Percentiles rank a stretch among this genome's conserved stretches.
These are phyloP conservation scores for Ilyonectria sp. DNA, from an alignment of 2,329 filamentous ascomycete genomes.

Conservation along the genomic window DNA sequence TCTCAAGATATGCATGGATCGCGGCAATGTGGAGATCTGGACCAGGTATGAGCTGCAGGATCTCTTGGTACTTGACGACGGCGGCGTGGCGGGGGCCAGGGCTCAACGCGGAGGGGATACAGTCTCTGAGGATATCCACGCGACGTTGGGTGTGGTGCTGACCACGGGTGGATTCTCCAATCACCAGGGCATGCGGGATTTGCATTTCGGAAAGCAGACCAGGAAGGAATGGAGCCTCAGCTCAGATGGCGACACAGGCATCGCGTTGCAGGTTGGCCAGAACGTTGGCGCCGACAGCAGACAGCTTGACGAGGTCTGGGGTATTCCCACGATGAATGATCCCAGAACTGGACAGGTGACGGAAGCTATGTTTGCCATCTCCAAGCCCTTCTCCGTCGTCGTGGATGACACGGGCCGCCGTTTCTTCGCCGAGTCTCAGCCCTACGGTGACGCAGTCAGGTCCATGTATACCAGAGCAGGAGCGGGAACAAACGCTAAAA, in stretches of 20 bases:
- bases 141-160: neutral
- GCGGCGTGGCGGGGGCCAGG: neutral
- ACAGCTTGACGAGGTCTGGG: too few species aligned
- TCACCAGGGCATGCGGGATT: too few species aligned
- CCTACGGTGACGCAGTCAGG: neutral
- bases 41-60: neutral
- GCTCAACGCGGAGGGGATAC: too few species aligned
- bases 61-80: neutral
- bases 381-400: constrained; percentile 1
- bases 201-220: too few species aligned
- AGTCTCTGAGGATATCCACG: too few species aligned
- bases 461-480: neutral
- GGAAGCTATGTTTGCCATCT: neutral
- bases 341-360: neutral
- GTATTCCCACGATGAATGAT: too few species aligned
- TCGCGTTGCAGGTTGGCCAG: too few species aligned
- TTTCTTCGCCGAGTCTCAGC: neutral
- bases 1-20: neutral
- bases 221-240: too few species aligned
- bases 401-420: neutral
- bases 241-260: too few species aligned
- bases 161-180: neutral
- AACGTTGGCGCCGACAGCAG: too few species aligned
- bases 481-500: too few species aligned
- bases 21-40: neutral